These are phyloP conservation scores for Corymbia maculata DNA, from an alignment of 345 rosid species.

Conservation along the genomic window DNA sequence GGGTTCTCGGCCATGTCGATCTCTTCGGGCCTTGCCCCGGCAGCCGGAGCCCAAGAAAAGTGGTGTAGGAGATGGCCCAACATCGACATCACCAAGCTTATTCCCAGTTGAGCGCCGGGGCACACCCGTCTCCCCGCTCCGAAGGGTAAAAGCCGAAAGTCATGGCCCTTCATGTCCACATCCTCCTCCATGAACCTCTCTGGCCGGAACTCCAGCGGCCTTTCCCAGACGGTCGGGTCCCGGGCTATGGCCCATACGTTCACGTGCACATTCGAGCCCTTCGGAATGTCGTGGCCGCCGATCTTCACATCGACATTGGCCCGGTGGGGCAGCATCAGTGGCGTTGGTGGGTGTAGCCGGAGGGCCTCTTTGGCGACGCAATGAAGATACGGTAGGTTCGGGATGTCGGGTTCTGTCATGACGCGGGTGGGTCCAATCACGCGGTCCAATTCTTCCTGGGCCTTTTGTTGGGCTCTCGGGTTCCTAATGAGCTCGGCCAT, in stretches of 20 bases:
- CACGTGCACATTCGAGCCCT: conserved; percentile 20
- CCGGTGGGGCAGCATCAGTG: conserved; percentile 38
- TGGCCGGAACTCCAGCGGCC: conserved; percentile 25
- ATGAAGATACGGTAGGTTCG: conserved; percentile 8
- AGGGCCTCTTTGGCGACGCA: conserved; percentile 9
- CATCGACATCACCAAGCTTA: conserved; percentile 27
- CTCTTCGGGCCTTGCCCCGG: neutral
- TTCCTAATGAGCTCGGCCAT: neutral
- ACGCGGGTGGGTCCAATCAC: neutral
- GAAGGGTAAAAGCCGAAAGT: conserved; percentile 11
- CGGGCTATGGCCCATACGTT: conserved; percentile 27
- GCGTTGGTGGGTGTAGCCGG: conserved; percentile 35
- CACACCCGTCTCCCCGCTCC: conserved; percentile 32
- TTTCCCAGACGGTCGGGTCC: conserved; percentile 20
- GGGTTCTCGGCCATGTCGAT: conserved; percentile 13
- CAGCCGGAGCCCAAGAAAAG: conserved; percentile 22
- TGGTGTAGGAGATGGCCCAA: conserved; percentile 35
- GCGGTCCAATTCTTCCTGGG: conserved; percentile 8
- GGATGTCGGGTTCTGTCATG: conserved; percentile 2
- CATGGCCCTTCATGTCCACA: conserved; percentile 25
- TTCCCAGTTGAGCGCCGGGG: conserved; percentile 37
- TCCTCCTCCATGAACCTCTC: conserved; percentile 28
- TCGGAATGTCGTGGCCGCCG: conserved; percentile 29
- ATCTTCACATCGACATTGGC: conserved; percentile 19
- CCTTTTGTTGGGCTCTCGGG: conserved; percentile 14